A percentile compares a stretch with the other conserved stretches of the same genome.
Evolutionary conservation across 495 filamentous ascomycete genomes (phyloP).

Genomic region (Astrocystis sublimbata): DNA sequence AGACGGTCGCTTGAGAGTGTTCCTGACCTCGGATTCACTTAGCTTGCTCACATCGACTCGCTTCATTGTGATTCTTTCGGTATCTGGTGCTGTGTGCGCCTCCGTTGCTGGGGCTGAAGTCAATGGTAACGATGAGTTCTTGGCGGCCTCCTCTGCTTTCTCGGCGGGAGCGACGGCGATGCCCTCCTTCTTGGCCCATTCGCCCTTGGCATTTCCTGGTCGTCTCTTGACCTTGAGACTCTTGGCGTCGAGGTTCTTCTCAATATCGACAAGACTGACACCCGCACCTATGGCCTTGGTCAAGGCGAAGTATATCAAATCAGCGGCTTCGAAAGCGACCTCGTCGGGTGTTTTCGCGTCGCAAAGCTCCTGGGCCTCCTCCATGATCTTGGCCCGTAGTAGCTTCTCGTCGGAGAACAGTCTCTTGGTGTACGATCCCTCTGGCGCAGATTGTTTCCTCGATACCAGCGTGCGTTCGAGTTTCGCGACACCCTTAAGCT

Average conservation of each 20-base stretch:
- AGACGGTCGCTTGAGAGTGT: constrained; percentile 80
- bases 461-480: constrained; percentile 81
- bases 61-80: constrained; percentile 78
- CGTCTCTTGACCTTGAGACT: constrained; percentile 88
- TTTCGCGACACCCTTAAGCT: constrained; percentile 74
- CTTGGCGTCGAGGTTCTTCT: constrained; percentile 90
- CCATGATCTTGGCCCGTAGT: constrained; percentile 93
- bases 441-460: constrained; percentile 77
- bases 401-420: constrained; percentile 90
- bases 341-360: constrained; percentile 78
- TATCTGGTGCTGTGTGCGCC: constrained; percentile 50
- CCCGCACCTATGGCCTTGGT: constrained; percentile 83
- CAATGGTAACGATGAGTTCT: constrained; percentile 21
- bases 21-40: constrained; percentile 59
- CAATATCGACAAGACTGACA: constrained; percentile 82
- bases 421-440: constrained; percentile 88
- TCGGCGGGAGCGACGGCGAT: constrained; percentile 46
- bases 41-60: constrained; percentile 67
- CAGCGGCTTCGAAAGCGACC: constrained; percentile 89
- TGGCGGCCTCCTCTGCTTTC: constrained; percentile 44
- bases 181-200: constrained; percentile 80
- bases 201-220: constrained; percentile 89
- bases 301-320: constrained; percentile 92
- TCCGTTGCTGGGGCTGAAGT: constrained; percentile 26
- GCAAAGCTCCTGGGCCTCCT: constrained; percentile 94